Evolutionary conservation across 164 flowering plant genomes (phyloP), one percentile per base, ranked within the genome.

Genomic region (Magnolia changhungtana): DNA sequence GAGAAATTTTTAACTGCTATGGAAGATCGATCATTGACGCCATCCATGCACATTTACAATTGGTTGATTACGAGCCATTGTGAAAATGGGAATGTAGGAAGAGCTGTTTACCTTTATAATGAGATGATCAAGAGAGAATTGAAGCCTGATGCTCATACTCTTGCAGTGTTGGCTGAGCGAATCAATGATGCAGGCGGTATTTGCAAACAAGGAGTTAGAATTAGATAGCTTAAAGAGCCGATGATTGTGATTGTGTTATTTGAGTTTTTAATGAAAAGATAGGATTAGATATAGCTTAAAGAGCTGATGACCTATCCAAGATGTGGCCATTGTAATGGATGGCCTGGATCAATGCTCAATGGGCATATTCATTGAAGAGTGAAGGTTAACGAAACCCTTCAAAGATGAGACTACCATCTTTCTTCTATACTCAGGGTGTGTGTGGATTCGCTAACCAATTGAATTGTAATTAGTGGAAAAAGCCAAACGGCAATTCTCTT

Each of bases 1-100:
- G 92, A 91, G 67, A 91, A 86, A 80, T 87, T 72, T 80, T 72
- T 89, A 11, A 67, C 72, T 72, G 79, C 77, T 50, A 87, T 90
- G 94, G 81, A 84, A 81, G 88, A 73, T 74, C 80, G 85, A 29
- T 81, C 83, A 11, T 27, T 87, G 45, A 10, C 67, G 4, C 87
- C 89, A 8, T 61, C 77, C 24, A 45, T 7, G 2, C 59, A 37
- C 37, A 76, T 83, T 6, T 89, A 87, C 29, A 76, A 91, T 74
- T 69, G 77, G 20, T 69, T 91, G 81, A 86, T 90, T 75, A 49
- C n/a, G 1, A 45, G 78, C 52, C 71, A 83, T 67, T 69, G 73
- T 10, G 64, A 80, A 78, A 83, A 79, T n/a, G 94, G 89, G 9
- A 61, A 86, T 74, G 76, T 72, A 37, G 67, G 24, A 72, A 84